These are phyloP conservation scores for Ichthyophthirius multifiliis DNA, from an alignment of 169 alveolate species.

Conservation along the genomic window DNA sequence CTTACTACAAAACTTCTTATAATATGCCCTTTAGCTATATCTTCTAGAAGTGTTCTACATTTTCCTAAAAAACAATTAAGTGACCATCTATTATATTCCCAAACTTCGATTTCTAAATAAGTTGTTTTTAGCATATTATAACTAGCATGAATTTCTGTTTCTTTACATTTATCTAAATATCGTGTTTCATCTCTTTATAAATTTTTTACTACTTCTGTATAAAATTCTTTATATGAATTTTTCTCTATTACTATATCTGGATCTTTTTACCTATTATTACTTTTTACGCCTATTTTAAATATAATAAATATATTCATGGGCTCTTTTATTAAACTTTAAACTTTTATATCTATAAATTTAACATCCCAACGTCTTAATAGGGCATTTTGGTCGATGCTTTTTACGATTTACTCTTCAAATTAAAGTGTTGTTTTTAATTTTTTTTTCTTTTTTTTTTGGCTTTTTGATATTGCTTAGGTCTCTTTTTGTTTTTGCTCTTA, in stretches of 20 bases:
- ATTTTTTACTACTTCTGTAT: slow-evolving; percentile 26
- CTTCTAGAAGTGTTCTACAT: slow-evolving; percentile 5
- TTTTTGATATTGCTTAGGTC: slow-evolving; percentile 25
- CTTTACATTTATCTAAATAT: slow-evolving; percentile 9
- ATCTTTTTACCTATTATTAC: background rate
- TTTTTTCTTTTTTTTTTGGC: background rate
- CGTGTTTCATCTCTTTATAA: slow-evolving; percentile 33
- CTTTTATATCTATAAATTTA: background rate
- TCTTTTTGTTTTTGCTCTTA: background rate
- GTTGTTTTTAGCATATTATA: slow-evolving; percentile 34
- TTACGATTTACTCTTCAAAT: background rate
- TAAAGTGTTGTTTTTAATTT: background rate
- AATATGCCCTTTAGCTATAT: slow-evolving; percentile 25
- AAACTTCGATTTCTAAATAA: slow-evolving; percentile 38
- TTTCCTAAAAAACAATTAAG: slow-evolving; percentile 37
- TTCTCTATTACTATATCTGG: background rate
- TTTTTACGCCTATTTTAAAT: background rate
- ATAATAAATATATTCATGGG: background rate
- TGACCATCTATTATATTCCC: slow-evolving; percentile 45
- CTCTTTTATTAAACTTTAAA: background rate
- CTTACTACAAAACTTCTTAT: background rate
- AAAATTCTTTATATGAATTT: slow-evolving; percentile 10
- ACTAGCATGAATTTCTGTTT: slow-evolving; percentile 42
- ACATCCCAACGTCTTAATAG: slow-evolving; percentile 5
- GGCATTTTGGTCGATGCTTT: background rate